Evolutionary conservation across 1,284 basidiomycete genomes (phyloP), one percentile per base, ranked within the genome.

Genomic region (Trichosporon ovoides): DNA sequence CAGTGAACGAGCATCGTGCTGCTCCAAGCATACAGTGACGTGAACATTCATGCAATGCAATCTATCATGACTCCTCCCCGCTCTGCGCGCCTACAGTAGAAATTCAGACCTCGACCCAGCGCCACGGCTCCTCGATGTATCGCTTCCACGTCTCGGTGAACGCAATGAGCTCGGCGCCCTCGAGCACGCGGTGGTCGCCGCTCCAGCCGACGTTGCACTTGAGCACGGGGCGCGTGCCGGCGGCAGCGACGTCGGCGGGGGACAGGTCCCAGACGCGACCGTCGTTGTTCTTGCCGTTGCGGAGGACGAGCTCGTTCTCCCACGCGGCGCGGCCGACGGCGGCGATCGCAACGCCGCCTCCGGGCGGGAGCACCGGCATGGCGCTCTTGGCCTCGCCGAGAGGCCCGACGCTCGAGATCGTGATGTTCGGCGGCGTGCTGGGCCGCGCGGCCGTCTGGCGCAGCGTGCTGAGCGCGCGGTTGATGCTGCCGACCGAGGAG

Each of bases 151-250:
- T 82, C 78, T 94, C 90, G 52, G 93, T 88, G 73, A 96, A 91
- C 56, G 87, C 87, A 48, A 91, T 91, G 61, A 96, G 75, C 78
- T 96, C 93, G 0, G 91, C 92, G 7, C 93, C 93, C 73, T 96
- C 92, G 9, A 76, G 66, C 64, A 95, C 85, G 18, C 93, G 79
- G 79, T 96, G 93, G 73, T 96, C 93, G 33, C 88, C 93, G 65
- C 85, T 87, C 88, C 91, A 94, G 60, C 87, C 89, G 3, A 91
- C 82, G 20, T 85, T 83, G 51, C 91, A 78, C 76, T 86, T 85
- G 60, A 94, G 75, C 66, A 89, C 81, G 33, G 78, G 76, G 55
- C 66, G 66, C 28, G 71, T 67, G 12, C 70, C 71, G 11, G 66
- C 73, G 59, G 82, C 76, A 67, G 84, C 82, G 0, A 86, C 87